Evolutionary conservation across 1,284 basidiomycete species (phyloP), one percentile per base, ranked within the genome.

Genomic region (Rhodotorula sp.): DNA sequence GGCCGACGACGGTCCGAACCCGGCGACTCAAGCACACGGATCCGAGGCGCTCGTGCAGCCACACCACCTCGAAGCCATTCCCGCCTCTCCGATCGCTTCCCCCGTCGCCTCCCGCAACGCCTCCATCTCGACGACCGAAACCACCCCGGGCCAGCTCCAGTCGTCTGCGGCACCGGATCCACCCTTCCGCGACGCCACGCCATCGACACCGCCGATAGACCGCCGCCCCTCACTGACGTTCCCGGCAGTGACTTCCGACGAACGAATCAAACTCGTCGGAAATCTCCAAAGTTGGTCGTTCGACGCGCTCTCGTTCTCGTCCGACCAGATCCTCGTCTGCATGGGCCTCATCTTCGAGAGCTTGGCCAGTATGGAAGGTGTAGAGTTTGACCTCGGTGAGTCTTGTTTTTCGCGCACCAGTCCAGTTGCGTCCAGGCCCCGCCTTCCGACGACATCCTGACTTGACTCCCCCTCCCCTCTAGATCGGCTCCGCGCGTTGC

Each of bases 261-360:
- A 76, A 51, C 68, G 79, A 20, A 60, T 65, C 64, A 70, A 81
- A 79, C 82, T 80, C 82, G 89, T 96, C 73, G 80, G 83, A 29
- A 84, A 85, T 0, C 84, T 96, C 15, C 87, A 90, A 73, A 85
- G 84, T 15, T 96, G 93, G 93, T 84, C 90, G 74, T 97, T 96
- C 80, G 89, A 93, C 77, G 93, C 93, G 3, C 90, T 92, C 80
- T 86, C 86, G 62, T 86, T 95, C 46, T 85, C 87, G 8, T 88
- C 91, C 65, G 88, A 90, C 65, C 91, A 96, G 79, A 85, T 93
- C 21, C 83, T 91, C n/a, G 86, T 87, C 34, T 92, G 90, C 78
- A 89, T 91, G 0, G 86, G 90, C 71, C 84, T 96, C 72, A 82
- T 97, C 26, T 96, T 85, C 64, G 84, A 85, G 73, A 80, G 80